Conservation (phyloP, 2,329 filamentous ascomycete species). For the Incumbomyces delicatus region DNA sequence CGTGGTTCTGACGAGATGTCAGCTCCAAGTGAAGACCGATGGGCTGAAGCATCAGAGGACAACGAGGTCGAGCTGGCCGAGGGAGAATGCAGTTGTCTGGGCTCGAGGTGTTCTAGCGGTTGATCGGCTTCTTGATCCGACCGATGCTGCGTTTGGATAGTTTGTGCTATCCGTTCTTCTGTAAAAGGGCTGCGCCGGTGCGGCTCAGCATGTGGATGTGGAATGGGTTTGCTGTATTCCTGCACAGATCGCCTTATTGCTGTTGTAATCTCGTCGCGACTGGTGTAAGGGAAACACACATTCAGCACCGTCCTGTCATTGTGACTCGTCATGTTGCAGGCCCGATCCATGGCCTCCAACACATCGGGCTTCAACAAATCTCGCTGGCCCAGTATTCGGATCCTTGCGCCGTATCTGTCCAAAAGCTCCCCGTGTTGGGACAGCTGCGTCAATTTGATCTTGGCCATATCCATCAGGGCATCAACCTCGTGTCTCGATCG, state of each 20-base stretch:
- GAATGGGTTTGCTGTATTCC: constrained; percentile 68
- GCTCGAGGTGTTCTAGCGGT: constrained; percentile 26
- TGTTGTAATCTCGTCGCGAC: constrained; percentile 85
- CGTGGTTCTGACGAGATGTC: constrained; percentile 40
- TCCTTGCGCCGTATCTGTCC: constrained; percentile 80
- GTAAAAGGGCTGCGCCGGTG: constrained; percentile 62
- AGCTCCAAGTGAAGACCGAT: constrained; percentile 43
- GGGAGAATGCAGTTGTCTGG: constrained; percentile 12
- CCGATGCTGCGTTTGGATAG: constrained; percentile 60
- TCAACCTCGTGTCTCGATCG: constrained; percentile 93
- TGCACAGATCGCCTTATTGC: constrained; percentile 80
- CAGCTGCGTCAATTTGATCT: constrained; percentile 84
- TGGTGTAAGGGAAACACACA: constrained; percentile 96
- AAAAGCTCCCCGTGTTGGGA: constrained; percentile 87
- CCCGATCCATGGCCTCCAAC: constrained; percentile 74
- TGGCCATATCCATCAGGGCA: constrained; percentile 94
- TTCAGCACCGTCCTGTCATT: constrained; percentile 78
- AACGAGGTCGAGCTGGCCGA: constrained; percentile 20
- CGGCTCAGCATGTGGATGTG: constrained; percentile 36
- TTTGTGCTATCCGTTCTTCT: constrained; percentile 75
- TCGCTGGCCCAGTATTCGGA: constrained; percentile 76
- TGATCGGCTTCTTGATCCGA: constrained; percentile 30
- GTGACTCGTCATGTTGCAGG: constrained; percentile 73
- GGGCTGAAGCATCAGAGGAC: constrained; percentile 24
- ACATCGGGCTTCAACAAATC: constrained; percentile 81